phyloP scores from a whole-genome alignment of 371 early-diverging fungal species.

The Synchytrium microbalum region DNA sequence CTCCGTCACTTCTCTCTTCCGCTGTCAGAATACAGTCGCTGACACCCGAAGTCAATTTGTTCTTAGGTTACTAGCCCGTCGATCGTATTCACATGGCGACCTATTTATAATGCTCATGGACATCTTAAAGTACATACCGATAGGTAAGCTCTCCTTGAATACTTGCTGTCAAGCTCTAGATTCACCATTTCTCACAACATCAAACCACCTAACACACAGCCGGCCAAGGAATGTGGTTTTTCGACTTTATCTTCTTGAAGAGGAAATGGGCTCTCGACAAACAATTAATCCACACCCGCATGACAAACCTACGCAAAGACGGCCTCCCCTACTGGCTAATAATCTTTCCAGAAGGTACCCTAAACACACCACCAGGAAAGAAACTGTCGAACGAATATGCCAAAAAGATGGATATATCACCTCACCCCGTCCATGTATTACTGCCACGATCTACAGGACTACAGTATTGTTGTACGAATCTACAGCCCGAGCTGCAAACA shows the following conservation, averaged over 20 bases:
- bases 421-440: constrained; percentile 16
- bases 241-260: constrained; percentile 77
- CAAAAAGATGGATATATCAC: constrained; percentile 18
- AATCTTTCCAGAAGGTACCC: constrained; percentile 89
- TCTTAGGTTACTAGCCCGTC: neutral
- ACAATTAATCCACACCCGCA: constrained; percentile 17
- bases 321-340: constrained; percentile 69
- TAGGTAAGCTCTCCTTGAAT: constrained; percentile 24
- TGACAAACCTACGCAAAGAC: constrained; percentile 13
- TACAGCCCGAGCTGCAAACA: constrained; percentile 44
- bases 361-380: constrained; percentile 33
- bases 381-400: constrained; percentile 18
- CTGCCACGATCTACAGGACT: constrained; percentile 50
- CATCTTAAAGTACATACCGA: constrained; percentile 20
- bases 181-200: too few relatives aligned
- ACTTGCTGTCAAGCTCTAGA: too few relatives aligned
- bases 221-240: constrained; percentile 62
- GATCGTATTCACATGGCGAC: constrained; percentile 21
- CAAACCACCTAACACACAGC: too few relatives aligned
- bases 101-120: constrained; percentile 29
- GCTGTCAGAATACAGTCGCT: neutral
- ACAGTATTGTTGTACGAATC: constrained; percentile 47
- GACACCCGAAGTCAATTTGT: too few relatives aligned
- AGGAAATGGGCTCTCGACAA: constrained; percentile 70
- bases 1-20: neutral